A percentile compares a stretch with the other conserved stretches of the same genome.
Evolutionary conservation across 2,329 filamentous ascomycete species (phyloP).

Genomic region (Diaporthe batatas): DNA sequence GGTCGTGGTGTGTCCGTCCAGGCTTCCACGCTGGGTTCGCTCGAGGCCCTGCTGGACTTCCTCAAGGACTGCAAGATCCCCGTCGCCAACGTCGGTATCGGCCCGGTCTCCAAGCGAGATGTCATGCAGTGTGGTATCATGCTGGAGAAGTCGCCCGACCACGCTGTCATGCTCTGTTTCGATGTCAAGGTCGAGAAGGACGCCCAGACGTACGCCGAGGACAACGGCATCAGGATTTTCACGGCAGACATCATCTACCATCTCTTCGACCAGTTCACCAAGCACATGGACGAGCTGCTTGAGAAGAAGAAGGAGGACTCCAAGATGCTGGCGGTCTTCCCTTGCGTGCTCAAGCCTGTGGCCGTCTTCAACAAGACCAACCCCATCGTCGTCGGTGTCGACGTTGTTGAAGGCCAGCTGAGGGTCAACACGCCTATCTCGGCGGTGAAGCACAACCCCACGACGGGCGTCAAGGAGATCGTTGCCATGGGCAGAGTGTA

Average conservation of each 20-base stretch:
- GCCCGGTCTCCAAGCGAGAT: slow-evolving; percentile 97
- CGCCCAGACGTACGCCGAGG: slow-evolving; percentile 89
- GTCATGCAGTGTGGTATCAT: slow-evolving; percentile 96
- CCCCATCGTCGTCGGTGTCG: slow-evolving; percentile 94
- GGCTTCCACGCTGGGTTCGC: slow-evolving; percentile 94
- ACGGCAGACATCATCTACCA: slow-evolving; percentile 99
- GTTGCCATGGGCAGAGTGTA: slow-evolving; percentile 92
- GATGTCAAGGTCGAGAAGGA: slow-evolving; percentile 99
- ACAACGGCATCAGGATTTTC: slow-evolving; percentile 97
- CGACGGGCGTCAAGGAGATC: slow-evolving; percentile 86
- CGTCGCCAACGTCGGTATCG: slow-evolving; percentile 96
- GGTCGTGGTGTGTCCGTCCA: slow-evolving; percentile 97
- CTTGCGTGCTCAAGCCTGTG: slow-evolving; percentile 89
- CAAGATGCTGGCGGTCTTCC: slow-evolving; percentile 96
- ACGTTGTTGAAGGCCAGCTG: slow-evolving; percentile 91
- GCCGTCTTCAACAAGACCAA: slow-evolving; percentile 99
- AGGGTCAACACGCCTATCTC: slow-evolving; percentile 91
- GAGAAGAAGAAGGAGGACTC: slow-evolving; percentile 97
- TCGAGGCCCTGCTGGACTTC: slow-evolving; percentile 97
- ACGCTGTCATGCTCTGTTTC: slow-evolving; percentile 99
- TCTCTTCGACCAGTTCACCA: slow-evolving; percentile 95
- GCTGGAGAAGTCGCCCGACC: slow-evolving; percentile 95
- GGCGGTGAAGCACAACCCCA: slow-evolving; percentile 84
- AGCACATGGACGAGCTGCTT: slow-evolving; percentile 88
- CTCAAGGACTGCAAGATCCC: slow-evolving; percentile 96